A percentile compares a stretch with the other conserved stretches of the same genome.
Evolutionary conservation across 176 grass and related monocot genomes (phyloP).

Genomic region (Rhynchospora tenuis): DNA sequence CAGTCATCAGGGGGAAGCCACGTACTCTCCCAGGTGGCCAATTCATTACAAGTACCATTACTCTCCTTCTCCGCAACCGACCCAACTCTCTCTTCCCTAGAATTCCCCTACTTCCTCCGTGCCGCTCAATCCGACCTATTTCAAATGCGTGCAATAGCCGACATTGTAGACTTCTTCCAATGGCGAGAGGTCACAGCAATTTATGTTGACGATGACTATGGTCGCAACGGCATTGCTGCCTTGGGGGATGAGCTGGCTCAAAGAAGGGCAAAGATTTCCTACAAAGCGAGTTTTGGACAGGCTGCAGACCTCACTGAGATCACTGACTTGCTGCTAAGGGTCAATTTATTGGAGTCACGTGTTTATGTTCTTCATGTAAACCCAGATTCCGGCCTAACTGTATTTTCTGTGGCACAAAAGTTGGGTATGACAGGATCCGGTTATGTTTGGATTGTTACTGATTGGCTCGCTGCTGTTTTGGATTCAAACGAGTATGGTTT

Average conservation of each 20-base stretch:
- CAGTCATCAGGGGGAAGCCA: slow-evolving; percentile 72
- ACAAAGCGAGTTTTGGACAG: slow-evolving; percentile 34
- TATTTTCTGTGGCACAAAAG: slow-evolving; percentile 57
- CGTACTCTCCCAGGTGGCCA: slow-evolving; percentile 61
- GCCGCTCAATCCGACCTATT: slow-evolving; percentile 62
- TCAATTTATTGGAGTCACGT: slow-evolving; percentile 84
- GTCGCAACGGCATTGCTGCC: slow-evolving; percentile 45
- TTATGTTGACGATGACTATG: slow-evolving; percentile 87
- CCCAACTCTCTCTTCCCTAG: slow-evolving; percentile 58
- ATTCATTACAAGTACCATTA: slow-evolving; percentile 67
- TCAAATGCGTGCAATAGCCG: slow-evolving; percentile 72
- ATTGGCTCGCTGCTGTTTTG: slow-evolving; percentile 78
- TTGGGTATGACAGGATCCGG: slow-evolving; percentile 51
- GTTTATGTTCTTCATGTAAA: slow-evolving; percentile 76
- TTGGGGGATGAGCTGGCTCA: slow-evolving; percentile 56
- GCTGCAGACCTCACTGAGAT: slow-evolving; percentile 34
- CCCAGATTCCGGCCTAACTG: slow-evolving; percentile 56
- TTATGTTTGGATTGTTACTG: slow-evolving; percentile 87
- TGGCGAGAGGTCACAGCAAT: slow-evolving; percentile 72
- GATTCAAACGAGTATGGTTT: slow-evolving; percentile 33
- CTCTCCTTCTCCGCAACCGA: slow-evolving; percentile 75
- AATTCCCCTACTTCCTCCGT: slow-evolving; percentile 77
- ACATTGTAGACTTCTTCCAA: slow-evolving; percentile 62
- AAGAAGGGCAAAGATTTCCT: slow-evolving; percentile 57
- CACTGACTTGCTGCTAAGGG: slow-evolving; percentile 41